A percentile compares a stretch with the other conserved stretches of the same genome.
These are phyloP conservation scores for Picochlorum sp. DNA, from an alignment of 139 green algal species.

Conservation along the genomic window DNA sequence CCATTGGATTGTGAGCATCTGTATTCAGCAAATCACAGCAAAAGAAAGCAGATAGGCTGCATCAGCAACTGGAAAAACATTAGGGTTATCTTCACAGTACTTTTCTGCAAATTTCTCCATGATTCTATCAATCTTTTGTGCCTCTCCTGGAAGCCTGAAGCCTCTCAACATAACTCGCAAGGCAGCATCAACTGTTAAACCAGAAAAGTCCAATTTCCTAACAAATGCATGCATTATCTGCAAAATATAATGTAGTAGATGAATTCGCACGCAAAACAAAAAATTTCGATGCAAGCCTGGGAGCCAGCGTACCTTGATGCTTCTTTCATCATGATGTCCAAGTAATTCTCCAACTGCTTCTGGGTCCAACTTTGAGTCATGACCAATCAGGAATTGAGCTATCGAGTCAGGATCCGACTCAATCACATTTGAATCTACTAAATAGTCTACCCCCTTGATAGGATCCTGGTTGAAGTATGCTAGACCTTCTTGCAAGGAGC, in stretches of 20 bases:
- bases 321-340: slow-evolving; percentile 58
- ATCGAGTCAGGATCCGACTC: slow-evolving; percentile 19
- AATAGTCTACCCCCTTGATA: slow-evolving; percentile 12
- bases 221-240: slow-evolving; percentile 76
- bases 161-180: slow-evolving; percentile 56
- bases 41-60: slow-evolving; percentile 82
- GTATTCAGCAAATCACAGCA: slow-evolving; percentile 94
- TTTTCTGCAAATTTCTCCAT: slow-evolving; percentile 98
- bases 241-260: slow-evolving; percentile 1
- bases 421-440: slow-evolving; percentile 28
- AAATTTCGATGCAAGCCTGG: not conserved
- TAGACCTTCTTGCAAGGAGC: slow-evolving; percentile 48
- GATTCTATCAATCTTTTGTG: slow-evolving; percentile 98
- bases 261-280: not conserved
- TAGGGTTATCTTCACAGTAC: slow-evolving; percentile 66
- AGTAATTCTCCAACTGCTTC: slow-evolving; percentile 70
- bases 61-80: slow-evolving; percentile 62
- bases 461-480: slow-evolving; percentile 64
- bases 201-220: slow-evolving; percentile 38
- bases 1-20: slow-evolving; percentile 87
- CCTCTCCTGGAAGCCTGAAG: slow-evolving; percentile 86
- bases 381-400: slow-evolving; percentile 57
- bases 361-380: slow-evolving; percentile 55
- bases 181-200: slow-evolving; percentile 56
- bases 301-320: slow-evolving; percentile 6